These are phyloP conservation scores for Dactylonectria macrodidyma DNA, from an alignment of 2,329 filamentous ascomycete genomes.

Conservation along the genomic window DNA sequence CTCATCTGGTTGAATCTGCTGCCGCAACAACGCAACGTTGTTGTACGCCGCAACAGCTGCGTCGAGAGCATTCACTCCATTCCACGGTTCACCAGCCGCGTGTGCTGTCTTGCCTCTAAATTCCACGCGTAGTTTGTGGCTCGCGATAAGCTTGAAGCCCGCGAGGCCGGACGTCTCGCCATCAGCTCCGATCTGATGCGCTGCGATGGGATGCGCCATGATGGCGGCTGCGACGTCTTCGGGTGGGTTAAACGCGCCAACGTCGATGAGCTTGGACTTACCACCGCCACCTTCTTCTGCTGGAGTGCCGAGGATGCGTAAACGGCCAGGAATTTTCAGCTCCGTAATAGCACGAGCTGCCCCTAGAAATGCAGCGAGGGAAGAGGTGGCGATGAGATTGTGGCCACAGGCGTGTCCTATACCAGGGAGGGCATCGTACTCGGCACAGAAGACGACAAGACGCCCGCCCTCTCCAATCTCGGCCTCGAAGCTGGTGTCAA, in stretches of 20 bases:
- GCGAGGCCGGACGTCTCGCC: slow-evolving; percentile 16
- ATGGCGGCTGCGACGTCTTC: slow-evolving; percentile 47
- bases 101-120: slow-evolving; percentile 31
- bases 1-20: slow-evolving; percentile 41
- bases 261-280: slow-evolving; percentile 61
- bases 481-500: slow-evolving; percentile 33
- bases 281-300: slow-evolving; percentile 67
- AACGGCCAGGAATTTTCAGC: slow-evolving; percentile 42
- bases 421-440: slow-evolving; percentile 35
- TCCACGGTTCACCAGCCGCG: slow-evolving; percentile 40
- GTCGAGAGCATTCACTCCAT: slow-evolving; percentile 40
- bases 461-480: slow-evolving; percentile 29
- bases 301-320: slow-evolving; percentile 64
- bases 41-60: slow-evolving; percentile 37
- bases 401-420: slow-evolving; percentile 61
- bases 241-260: slow-evolving; percentile 56
- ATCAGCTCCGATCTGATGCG: slow-evolving; percentile 2
- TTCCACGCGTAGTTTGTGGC: slow-evolving; percentile 30
- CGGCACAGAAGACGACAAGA: slow-evolving; percentile 32
- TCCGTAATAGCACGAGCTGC: slow-evolving; percentile 60
- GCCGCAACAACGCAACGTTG: slow-evolving; percentile 38
- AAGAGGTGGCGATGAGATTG: slow-evolving; percentile 67
- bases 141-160: slow-evolving; percentile 31
- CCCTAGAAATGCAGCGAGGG: slow-evolving; percentile 61
- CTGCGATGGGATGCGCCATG: slow-evolving; percentile 42